phyloP scores from a whole-genome alignment of 345 rosid species.

The Raphanus sativus region DNA sequence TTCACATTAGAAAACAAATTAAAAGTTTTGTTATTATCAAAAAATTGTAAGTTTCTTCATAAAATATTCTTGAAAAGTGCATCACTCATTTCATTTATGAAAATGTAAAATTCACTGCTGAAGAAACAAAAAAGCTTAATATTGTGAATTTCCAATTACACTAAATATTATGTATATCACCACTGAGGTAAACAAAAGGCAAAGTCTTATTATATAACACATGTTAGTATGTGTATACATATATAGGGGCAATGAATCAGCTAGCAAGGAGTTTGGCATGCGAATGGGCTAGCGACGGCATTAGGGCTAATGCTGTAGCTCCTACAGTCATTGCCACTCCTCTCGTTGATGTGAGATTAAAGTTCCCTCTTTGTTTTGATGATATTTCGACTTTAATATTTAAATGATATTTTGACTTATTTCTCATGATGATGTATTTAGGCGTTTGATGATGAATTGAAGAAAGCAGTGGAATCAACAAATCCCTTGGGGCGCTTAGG shows the following conservation, averaged over 20 bases:
- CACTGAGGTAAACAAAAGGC: not conserved
- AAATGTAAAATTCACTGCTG: not conserved
- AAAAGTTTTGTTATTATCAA: not conserved
- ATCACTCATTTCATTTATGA: not conserved
- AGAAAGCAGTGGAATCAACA: not conserved
- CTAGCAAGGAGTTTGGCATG: not conserved
- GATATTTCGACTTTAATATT: not conserved
- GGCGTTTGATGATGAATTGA: not conserved
- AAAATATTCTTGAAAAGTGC: not conserved
- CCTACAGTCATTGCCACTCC: not conserved
- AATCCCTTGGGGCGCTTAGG: not conserved
- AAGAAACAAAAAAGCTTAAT: not conserved
- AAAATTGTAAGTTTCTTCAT: not conserved
- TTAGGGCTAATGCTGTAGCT: not conserved
- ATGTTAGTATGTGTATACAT: not conserved
- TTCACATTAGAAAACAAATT: not conserved
- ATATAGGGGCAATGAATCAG: constrained; percentile 23
- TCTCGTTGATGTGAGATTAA: not conserved
- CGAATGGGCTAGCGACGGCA: not conserved
- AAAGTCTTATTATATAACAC: not conserved
- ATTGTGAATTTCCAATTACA: not conserved
- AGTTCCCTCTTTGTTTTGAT: not conserved
- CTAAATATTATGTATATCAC: not conserved
- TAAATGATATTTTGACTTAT: not conserved
- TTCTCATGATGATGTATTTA: not conserved